These are phyloP conservation scores for Termitomyces titanicus DNA, from an alignment of 768 basidiomycete species.

Conservation along the genomic window DNA sequence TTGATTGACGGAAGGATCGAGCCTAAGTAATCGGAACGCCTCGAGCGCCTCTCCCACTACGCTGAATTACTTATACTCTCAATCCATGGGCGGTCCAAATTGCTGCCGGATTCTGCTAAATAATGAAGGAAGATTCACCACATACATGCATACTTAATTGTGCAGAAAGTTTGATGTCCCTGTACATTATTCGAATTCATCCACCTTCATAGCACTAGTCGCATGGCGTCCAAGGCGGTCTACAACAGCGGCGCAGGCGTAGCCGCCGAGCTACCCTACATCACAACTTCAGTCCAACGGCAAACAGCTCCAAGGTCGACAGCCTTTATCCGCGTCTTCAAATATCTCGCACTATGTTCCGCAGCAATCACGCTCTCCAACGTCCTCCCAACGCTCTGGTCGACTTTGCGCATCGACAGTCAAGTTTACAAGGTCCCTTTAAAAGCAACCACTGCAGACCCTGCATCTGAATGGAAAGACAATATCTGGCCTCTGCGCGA, in stretches of 20 bases:
- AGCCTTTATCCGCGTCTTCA: constrained; percentile 13
- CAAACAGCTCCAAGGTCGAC: constrained; percentile 6
- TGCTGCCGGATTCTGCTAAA: too few species aligned
- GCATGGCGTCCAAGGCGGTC: constrained; percentile 11
- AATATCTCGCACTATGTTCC: constrained; percentile 25
- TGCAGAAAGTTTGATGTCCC: too few species aligned
- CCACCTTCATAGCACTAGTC: too few species aligned
- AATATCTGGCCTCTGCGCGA: constrained; percentile 62
- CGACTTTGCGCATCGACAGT: constrained; percentile 17
- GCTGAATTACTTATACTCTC: too few species aligned
- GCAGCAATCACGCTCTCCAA: constrained; percentile 29
- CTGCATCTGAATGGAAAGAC: constrained; percentile 40
- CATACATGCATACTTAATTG: too few species aligned
- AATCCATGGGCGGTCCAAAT: too few species aligned
- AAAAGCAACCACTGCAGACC: constrained; percentile 20
- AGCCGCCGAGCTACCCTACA: constrained; percentile 5
- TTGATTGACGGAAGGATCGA: too few species aligned
- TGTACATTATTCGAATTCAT: too few species aligned
- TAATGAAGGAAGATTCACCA: too few species aligned
- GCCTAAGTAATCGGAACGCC: too few species aligned
- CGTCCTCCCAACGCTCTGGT: constrained; percentile 32
- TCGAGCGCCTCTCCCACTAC: too few species aligned
- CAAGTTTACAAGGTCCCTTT: constrained; percentile 17
- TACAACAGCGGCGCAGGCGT: not conserved
- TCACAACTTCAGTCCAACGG: not conserved